Percentiles rank a stretch among this genome's conserved stretches.
These are phyloP conservation scores for Epichloe glyceriae DNA, from an alignment of 2,329 filamentous ascomycete species.

Conservation along the genomic window DNA sequence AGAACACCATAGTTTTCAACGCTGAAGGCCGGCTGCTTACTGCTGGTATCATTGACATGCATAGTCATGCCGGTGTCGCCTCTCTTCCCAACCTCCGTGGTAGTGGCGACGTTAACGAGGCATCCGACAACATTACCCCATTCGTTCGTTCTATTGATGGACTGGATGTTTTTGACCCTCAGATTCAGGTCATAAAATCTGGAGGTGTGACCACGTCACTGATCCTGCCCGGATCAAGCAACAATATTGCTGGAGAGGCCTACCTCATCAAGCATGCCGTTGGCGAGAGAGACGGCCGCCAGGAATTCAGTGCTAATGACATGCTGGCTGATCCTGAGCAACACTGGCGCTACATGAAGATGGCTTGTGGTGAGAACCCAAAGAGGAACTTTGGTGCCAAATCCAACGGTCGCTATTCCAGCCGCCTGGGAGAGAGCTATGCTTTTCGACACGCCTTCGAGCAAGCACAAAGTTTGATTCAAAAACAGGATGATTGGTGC, in stretches of 20 bases:
- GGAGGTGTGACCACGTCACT: constrained; percentile 60
- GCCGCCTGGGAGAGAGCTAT: constrained; percentile 56
- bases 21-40: constrained; percentile 50
- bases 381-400: constrained; percentile 41
- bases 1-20: constrained; percentile 39
- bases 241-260: constrained; percentile 61
- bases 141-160: constrained; percentile 56
- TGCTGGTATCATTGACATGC: constrained; percentile 58
- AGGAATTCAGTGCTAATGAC: constrained; percentile 49
- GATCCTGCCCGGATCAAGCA: constrained; percentile 55
- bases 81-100: constrained; percentile 42
- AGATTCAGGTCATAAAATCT: constrained; percentile 57
- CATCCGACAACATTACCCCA: constrained; percentile 50
- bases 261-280: constrained; percentile 57
- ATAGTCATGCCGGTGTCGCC: constrained; percentile 51
- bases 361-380: constrained; percentile 62
- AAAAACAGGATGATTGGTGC: constrained; percentile 57
- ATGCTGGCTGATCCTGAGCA: constrained; percentile 54
- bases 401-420: constrained; percentile 35
- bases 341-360: constrained; percentile 61
- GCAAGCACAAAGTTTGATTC: constrained; percentile 42
- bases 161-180: constrained; percentile 48
- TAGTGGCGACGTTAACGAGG: constrained; percentile 49
- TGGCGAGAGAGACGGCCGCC: constrained; percentile 43
- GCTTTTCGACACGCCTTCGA: constrained; percentile 57